These are phyloP conservation scores for Pecoramyces ruminantium DNA, from an alignment of 192 early-diverging fungal genomes.

Conservation along the genomic window DNA sequence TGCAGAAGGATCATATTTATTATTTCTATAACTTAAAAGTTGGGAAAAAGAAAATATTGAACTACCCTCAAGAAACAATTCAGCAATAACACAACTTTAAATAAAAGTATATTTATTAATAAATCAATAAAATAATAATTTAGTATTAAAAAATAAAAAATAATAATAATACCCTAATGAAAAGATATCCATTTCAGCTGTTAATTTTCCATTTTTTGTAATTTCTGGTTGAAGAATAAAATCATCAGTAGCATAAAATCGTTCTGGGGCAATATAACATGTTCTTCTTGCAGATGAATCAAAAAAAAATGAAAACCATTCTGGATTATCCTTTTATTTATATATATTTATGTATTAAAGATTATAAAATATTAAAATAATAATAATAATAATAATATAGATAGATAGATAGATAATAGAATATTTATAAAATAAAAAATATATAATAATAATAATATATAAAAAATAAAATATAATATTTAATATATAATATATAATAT, in stretches of 20 bases:
- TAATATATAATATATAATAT: too few species aligned
- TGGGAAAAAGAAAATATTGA: conserved; percentile 83
- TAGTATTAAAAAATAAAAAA: background rate
- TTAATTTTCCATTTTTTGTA: conserved; percentile 13
- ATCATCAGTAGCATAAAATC: conserved; percentile 68
- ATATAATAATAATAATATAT: too few species aligned
- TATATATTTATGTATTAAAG: too few species aligned
- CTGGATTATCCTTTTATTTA: conserved; percentile 88
- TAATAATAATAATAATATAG: too few species aligned
- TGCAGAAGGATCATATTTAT: conserved; percentile 49
- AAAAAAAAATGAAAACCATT: conserved; percentile 92
- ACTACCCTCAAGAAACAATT: conserved; percentile 84
- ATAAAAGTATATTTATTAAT: conserved; percentile 6
- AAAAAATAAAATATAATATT: too few species aligned
- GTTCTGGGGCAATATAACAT: conserved; percentile 90
- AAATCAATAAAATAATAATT: background rate
- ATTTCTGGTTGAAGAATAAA: conserved; percentile 21
- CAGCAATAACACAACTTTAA: conserved; percentile 65
- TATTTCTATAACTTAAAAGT: conserved; percentile 70
- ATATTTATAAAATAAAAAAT: too few species aligned
- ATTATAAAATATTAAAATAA: too few species aligned
- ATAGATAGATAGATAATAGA: too few species aligned
- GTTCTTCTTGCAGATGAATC: conserved; percentile 73
- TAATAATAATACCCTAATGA: conserved; percentile 76
- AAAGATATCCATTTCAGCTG: conserved; percentile 86